phyloP scores from a whole-genome alignment of 441 rosid species.

The Adansonia rubrostipa region DNA sequence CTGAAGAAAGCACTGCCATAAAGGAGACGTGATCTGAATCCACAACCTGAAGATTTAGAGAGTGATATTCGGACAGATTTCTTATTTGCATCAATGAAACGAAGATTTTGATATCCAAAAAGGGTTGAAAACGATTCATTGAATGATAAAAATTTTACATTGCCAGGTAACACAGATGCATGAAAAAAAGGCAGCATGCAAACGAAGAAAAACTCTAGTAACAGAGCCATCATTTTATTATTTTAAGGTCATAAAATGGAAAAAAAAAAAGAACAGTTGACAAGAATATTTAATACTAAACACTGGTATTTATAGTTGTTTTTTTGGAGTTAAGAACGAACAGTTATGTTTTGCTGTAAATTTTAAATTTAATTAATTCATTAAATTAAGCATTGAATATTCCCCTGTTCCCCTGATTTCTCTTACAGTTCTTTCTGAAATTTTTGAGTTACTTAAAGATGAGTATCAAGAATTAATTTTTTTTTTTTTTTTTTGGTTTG shows the following conservation, averaged over 20 bases:
- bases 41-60: slow-evolving; percentile 30
- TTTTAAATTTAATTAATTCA: not conserved
- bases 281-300: not conserved
- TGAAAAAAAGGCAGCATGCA: not conserved
- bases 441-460: not conserved
- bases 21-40: slow-evolving; percentile 81
- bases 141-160: not conserved
- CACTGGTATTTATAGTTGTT: not conserved
- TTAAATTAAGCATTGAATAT: not conserved
- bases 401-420: not conserved
- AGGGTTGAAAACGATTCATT: not conserved
- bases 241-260: too few relatives aligned
- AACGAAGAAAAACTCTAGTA: not conserved
- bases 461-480: not conserved
- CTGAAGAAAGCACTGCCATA: slow-evolving; percentile 88
- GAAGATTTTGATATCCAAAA: not conserved
- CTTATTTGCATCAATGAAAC: not conserved
- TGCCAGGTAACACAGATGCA: not conserved
- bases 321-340: not conserved
- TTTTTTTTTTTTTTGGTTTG: not conserved
- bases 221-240: not conserved
- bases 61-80: slow-evolving; percentile 4
- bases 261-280: not conserved
- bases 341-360: not conserved
- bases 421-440: not conserved